phyloP scores from a whole-genome alignment of 2,329 filamentous ascomycete genomes.

The Aureobasidium sp. region DNA sequence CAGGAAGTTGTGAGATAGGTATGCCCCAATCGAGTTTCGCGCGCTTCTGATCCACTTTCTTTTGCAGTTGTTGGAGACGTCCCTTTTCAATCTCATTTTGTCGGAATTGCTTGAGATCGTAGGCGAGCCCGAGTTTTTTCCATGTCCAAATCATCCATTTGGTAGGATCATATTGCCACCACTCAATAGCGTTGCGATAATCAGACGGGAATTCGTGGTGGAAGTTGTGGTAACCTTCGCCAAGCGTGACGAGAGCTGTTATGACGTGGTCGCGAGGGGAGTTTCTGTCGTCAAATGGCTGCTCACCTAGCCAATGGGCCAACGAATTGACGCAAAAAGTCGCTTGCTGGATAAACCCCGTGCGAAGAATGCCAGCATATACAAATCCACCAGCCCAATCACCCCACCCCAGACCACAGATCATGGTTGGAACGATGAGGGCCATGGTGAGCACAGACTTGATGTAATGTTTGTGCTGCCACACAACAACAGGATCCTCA shows the following conservation, averaged over 20 bases:
- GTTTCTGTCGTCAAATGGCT: constrained; percentile 90
- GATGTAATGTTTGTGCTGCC: constrained; percentile 82
- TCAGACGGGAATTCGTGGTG: constrained; percentile 91
- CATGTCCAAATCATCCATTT: constrained; percentile 82
- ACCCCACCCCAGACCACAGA: constrained; percentile 71
- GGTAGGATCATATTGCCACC: constrained; percentile 87
- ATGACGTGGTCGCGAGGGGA: constrained; percentile 82
- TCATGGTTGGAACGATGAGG: constrained; percentile 64
- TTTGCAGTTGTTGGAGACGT: constrained; percentile 78
- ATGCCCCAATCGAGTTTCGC: constrained; percentile 76
- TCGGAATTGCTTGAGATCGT: constrained; percentile 84
- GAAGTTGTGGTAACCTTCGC: constrained; percentile 92
- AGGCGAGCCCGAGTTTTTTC: constrained; percentile 78
- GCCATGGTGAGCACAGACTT: constrained; percentile 73
- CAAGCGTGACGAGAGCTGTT: constrained; percentile 76
- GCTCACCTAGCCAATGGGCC: constrained; percentile 84
- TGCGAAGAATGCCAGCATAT: constrained; percentile 76
- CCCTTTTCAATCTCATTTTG: constrained; percentile 90
- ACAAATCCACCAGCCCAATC: constrained; percentile 78
- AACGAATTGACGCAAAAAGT: constrained; percentile 94
- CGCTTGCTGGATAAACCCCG: constrained; percentile 86
- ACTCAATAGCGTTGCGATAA: constrained; percentile 86
- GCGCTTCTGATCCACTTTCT: constrained; percentile 87
- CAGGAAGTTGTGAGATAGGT: constrained; percentile 76
- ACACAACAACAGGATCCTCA: constrained; percentile 76